Evolutionary conservation across 1,284 basidiomycete genomes (phyloP), one percentile per base, ranked within the genome.

Genomic region (Rhodotorula glutinis): DNA sequence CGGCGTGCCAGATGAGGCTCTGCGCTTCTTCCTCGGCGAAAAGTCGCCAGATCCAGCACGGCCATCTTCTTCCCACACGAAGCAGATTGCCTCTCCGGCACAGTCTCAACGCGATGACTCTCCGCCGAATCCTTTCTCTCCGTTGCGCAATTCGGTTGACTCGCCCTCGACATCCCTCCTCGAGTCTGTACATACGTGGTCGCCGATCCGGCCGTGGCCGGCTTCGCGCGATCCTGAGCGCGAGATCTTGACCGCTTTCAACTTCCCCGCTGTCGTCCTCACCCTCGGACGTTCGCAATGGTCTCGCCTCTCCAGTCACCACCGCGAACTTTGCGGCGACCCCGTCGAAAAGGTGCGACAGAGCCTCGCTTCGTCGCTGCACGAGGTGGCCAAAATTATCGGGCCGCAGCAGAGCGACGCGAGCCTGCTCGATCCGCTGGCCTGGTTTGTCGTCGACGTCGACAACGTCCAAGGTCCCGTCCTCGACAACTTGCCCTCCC

Each of bases 221-320:
- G 29, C 54, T 1, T 40, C 52, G 13, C 61, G 53, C 38, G 70
- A 72, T 43, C 61, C 67, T 9, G 70, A 72, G 21, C 66, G 70
- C 10, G 62, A 65, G 16, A 82, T 94, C 23, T 88, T 96, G 40
- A 90, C 91, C 73, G 92, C 92, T 13, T 98, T 94, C 82, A 98
- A 97, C 79, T 88, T 91, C 75, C 95, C 94, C 25, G 94, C 94
- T 17, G 91, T 98, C 2, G 86, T 87, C 17, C 82, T 94, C 13
- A 92, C 93, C 1, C 82, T 97, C 23, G 94, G 94, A 9, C 79
- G 82, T 9, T 78, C 79, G 4, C 84, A 89, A 53, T 98, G 94
- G 94, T 75, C 78, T n/a, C 84, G 88, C 67, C 80, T 98, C 19
- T 86, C 88, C 38, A 82, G 83, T 10, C 80, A 86, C 52, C 93